A percentile compares a stretch with the other conserved stretches of the same genome.
These are phyloP conservation scores for Cinnamomum chago DNA, from an alignment of 164 flowering plant species.

Conservation along the genomic window DNA sequence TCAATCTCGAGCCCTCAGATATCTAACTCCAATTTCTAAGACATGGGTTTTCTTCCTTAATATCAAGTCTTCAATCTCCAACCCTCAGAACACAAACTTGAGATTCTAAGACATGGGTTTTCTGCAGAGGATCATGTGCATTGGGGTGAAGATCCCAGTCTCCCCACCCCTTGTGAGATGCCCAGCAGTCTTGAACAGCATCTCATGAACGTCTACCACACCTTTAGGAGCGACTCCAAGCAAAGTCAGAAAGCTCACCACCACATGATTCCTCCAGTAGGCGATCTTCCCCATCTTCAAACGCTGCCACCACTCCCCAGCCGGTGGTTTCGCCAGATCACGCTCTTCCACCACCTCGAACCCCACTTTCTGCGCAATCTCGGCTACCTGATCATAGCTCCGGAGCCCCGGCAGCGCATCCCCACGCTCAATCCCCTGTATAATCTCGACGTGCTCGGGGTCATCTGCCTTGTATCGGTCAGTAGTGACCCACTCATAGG, in stretches of 20 bases:
- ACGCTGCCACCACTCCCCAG: slow-evolving; percentile 84
- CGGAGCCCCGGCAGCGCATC: slow-evolving; percentile 88
- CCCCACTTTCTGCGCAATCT: slow-evolving; percentile 73
- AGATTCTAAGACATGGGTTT: slow-evolving; percentile 35
- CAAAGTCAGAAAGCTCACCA: slow-evolving; percentile 50
- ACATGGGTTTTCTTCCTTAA: too few relatives aligned
- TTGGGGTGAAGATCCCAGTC: slow-evolving; percentile 71
- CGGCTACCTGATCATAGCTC: slow-evolving; percentile 50
- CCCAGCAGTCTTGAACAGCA: slow-evolving; percentile 79
- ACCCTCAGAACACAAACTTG: too few relatives aligned
- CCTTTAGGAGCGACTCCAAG: slow-evolving; percentile 90
- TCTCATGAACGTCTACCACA: slow-evolving; percentile 76
- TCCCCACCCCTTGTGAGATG: slow-evolving; percentile 73
- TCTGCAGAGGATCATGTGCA: slow-evolving; percentile 87
- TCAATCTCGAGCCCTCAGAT: too few relatives aligned
- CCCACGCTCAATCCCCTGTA: slow-evolving; percentile 87
- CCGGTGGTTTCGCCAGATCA: slow-evolving; percentile 81
- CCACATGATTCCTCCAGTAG: slow-evolving; percentile 89
- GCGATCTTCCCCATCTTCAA: slow-evolving; percentile 88
- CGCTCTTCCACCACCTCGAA: slow-evolving; percentile 76
- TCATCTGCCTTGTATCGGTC: slow-evolving; percentile 41
- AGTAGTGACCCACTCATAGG: slow-evolving; percentile 94
- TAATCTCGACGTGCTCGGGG: slow-evolving; percentile 67
- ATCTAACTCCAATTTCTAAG: too few relatives aligned
- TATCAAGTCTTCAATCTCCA: too few relatives aligned